phyloP scores from a whole-genome alignment of 768 basidiomycete species.

The Suillus clintonianus region DNA sequence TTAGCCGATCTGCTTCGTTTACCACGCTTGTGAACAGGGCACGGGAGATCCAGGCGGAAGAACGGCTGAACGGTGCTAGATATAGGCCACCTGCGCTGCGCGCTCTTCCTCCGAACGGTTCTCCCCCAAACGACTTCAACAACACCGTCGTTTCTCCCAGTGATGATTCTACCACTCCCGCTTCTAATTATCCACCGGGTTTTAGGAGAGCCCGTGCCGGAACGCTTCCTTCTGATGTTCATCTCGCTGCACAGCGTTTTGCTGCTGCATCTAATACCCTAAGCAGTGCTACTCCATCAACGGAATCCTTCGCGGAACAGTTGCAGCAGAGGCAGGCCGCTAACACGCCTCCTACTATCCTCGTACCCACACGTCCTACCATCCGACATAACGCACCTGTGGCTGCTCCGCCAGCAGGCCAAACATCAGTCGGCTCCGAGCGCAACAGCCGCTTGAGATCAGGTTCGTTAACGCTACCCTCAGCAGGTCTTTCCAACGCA shows the following conservation, averaged over 20 bases:
- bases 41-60: slow-evolving; percentile 81
- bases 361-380: slow-evolving; percentile 57
- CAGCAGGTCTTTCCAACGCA: slow-evolving; percentile 74
- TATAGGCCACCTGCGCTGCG: slow-evolving; percentile 84
- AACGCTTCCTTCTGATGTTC: slow-evolving; percentile 94
- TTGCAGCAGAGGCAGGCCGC: slow-evolving; percentile 38
- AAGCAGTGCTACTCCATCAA: slow-evolving; percentile 47
- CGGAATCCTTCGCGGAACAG: slow-evolving; percentile 53
- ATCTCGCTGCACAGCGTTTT: slow-evolving; percentile 82
- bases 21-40: slow-evolving; percentile 50
- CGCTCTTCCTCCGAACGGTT: slow-evolving; percentile 64
- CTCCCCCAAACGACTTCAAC: slow-evolving; percentile 69
- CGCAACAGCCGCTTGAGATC: slow-evolving; percentile 86
- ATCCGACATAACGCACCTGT: slow-evolving; percentile 76
- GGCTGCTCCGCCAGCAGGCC: slow-evolving; percentile 47
- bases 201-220: slow-evolving; percentile 96
- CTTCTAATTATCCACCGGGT: slow-evolving; percentile 79
- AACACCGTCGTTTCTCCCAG: slow-evolving; percentile 58
- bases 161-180: slow-evolving; percentile 60
- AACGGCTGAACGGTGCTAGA: slow-evolving; percentile 58
- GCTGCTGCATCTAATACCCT: slow-evolving; percentile 66
- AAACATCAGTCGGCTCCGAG: slow-evolving; percentile 41
- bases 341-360: slow-evolving; percentile 39
- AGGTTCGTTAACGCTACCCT: slow-evolving; percentile 87
- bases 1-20: slow-evolving; percentile 15